Evolutionary conservation across 305 asterid species (phyloP).

Genomic region (Striga hermonthica): DNA sequence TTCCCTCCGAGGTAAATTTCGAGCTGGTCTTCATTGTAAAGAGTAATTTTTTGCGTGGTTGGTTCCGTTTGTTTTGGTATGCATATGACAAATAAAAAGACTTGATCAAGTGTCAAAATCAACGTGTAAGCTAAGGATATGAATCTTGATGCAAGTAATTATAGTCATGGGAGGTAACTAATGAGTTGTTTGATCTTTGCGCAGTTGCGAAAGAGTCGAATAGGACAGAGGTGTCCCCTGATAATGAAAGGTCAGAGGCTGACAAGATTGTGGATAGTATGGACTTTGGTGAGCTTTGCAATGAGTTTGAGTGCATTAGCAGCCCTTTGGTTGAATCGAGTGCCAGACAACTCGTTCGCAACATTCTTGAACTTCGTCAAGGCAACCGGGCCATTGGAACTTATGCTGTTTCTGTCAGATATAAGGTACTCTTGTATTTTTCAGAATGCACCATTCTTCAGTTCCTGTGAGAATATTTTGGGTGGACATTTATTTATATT

Average conservation of each 20-base stretch:
- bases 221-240: constrained; percentile 41
- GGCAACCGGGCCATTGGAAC: constrained; percentile 76
- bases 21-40: too few relatives aligned
- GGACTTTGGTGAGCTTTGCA: constrained; percentile 86
- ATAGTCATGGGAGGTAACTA: too few relatives aligned
- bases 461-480: too few relatives aligned
- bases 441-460: too few relatives aligned
- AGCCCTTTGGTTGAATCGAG: constrained; percentile 86
- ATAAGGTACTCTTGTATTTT: constrained; percentile 46
- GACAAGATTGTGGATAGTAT: constrained; percentile 75
- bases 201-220: constrained; percentile 65
- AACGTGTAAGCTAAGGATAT: too few relatives aligned
- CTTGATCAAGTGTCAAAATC: too few relatives aligned
- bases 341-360: constrained; percentile 81
- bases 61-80: too few relatives aligned
- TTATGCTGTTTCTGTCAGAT: constrained; percentile 64
- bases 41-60: too few relatives aligned
- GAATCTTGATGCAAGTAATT: too few relatives aligned
- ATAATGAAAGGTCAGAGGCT: constrained; percentile 48
- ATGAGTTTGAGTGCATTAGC: constrained; percentile 88
- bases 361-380: constrained; percentile 79
- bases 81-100: too few relatives aligned
- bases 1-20: constrained; percentile 38
- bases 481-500: too few relatives aligned
- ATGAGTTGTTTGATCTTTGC: too few relatives aligned